Evolutionary conservation across 1,139 yeast genomes (phyloP), one percentile per base, ranked within the genome.

Genomic region (Debaryomycetaceae sp.): DNA sequence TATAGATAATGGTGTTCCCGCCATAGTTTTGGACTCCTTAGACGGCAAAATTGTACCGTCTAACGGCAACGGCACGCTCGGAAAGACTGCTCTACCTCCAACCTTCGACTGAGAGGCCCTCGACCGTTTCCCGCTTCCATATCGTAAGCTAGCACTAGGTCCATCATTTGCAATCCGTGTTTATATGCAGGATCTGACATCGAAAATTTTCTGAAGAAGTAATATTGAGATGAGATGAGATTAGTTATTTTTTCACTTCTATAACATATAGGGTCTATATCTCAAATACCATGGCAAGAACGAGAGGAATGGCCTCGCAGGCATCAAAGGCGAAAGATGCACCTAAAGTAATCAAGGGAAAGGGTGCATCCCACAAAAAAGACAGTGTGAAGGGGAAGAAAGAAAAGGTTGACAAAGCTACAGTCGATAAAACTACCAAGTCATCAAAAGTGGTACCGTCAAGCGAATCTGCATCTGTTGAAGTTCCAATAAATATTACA

Each of bases 1-100:
- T 48, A 65, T 68, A 8, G 57, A 58, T 27, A 61, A 61, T 44
- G 70, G 68, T 1, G 70, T 68, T 0, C 76, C 76, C 1, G 75
- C 71, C 0, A 71, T 71, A 6, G 58, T 71, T 13, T 53, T 71
- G 13, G 76, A 71, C 44, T 52, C 62, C 13, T 59, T 37, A 34
- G 24, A 27, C 11, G 31, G 31, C 11, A 11, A 7, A 27, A 11
- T 11, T 11, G 3, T 27, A 39, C 42, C 35, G 36, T 36, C 17
- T 41, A 45, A 7, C 41, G 33, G 35, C 42, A 13, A 14, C 34
- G 31, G 4, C 11, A 11, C 37, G 35, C 37, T 52, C n/a, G 44
- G 55, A 9, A 58, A 54, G 40, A 58, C 62, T 4, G 40, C 55
- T 14, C 46, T 57, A 48, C 62, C 62, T 9, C 58, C 57, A 0